phyloP scores from a whole-genome alignment of 1,284 basidiomycete species.

The Amylostereum chailletii region DNA sequence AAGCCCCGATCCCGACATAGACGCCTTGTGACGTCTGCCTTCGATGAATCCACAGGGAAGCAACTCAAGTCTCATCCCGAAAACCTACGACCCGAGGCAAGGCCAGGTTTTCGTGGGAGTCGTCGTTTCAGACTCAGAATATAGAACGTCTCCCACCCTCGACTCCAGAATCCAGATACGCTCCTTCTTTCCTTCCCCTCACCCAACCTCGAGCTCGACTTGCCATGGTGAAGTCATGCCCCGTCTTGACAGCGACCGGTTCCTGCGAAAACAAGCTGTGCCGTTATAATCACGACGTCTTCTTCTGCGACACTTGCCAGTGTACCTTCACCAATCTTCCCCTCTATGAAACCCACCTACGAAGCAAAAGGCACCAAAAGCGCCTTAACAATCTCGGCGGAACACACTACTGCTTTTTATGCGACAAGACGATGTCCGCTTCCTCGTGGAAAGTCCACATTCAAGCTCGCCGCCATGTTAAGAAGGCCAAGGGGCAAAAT shows the following conservation, averaged over 20 bases:
- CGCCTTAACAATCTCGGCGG: not conserved
- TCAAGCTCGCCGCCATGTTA: not conserved
- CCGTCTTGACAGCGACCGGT: not conserved
- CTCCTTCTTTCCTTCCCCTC: too few species aligned
- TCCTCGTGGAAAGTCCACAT: not conserved
- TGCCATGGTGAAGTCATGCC: not conserved
- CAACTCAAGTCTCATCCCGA: too few species aligned
- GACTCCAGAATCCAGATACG: too few species aligned
- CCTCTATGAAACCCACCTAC: not conserved
- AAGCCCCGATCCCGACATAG: too few species aligned
- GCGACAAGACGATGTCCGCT: not conserved
- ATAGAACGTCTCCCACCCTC: too few species aligned
- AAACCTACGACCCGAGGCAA: too few species aligned
- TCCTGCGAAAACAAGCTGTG: not conserved
- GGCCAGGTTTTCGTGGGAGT: too few species aligned
- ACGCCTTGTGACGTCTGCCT: too few species aligned
- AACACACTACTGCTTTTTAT: not conserved
- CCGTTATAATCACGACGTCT: not conserved
- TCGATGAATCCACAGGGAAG: too few species aligned
- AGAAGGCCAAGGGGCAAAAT: not conserved
- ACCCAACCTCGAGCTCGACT: too few species aligned
- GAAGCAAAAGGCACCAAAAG: not conserved
- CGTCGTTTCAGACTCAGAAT: too few species aligned
- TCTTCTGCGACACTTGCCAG: not conserved
- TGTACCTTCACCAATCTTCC: not conserved